Evolutionary conservation across 192 early-diverging fungal genomes (phyloP).

Genomic region (Mortierella alpina): DNA sequence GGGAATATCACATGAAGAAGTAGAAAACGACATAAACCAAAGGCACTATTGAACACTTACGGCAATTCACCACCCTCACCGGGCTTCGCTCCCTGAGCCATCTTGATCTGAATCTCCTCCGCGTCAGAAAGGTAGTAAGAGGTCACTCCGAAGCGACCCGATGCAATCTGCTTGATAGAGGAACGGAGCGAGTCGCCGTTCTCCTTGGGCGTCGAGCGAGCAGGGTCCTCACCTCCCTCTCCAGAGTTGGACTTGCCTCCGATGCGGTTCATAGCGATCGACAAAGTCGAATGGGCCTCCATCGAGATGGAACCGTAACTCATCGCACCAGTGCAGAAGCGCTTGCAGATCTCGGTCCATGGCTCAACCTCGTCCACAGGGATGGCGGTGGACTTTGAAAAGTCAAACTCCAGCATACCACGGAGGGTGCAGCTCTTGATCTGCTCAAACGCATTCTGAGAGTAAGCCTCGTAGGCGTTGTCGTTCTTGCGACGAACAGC

Average conservation of each 20-base stretch:
- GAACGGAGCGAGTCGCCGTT: slow-evolving; percentile 89
- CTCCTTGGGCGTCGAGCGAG: slow-evolving; percentile 73
- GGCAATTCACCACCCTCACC: slow-evolving; percentile 95
- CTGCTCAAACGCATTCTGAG: slow-evolving; percentile 79
- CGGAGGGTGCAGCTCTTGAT: slow-evolving; percentile 94
- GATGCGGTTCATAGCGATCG: slow-evolving; percentile 94
- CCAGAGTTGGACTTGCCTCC: slow-evolving; percentile 99
- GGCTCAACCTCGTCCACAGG: slow-evolving; percentile 96
- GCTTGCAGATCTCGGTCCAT: slow-evolving; percentile 95
- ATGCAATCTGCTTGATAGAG: slow-evolving; percentile 99
- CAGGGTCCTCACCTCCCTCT: slow-evolving; percentile 97
- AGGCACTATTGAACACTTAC: slow-evolving; percentile 18
- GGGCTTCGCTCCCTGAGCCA: slow-evolving; percentile 99
- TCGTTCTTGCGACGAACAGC: slow-evolving; percentile 94
- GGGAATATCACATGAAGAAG: slow-evolving; percentile 32
- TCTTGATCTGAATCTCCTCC: slow-evolving; percentile 99
- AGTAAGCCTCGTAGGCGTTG: slow-evolving; percentile 87
- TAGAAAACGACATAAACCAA: slow-evolving; percentile 2
- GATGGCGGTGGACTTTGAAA: slow-evolving; percentile 74
- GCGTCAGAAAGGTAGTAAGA: slow-evolving; percentile 93
- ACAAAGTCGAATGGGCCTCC: slow-evolving; percentile 93
- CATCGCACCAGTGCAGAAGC: slow-evolving; percentile 99
- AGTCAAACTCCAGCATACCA: slow-evolving; percentile 92
- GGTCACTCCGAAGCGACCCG: slow-evolving; percentile 98
- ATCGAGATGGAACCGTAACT: slow-evolving; percentile 97